These are phyloP conservation scores for Arthroderma uncinatum DNA, from an alignment of 2,329 filamentous ascomycete genomes.

Conservation along the genomic window DNA sequence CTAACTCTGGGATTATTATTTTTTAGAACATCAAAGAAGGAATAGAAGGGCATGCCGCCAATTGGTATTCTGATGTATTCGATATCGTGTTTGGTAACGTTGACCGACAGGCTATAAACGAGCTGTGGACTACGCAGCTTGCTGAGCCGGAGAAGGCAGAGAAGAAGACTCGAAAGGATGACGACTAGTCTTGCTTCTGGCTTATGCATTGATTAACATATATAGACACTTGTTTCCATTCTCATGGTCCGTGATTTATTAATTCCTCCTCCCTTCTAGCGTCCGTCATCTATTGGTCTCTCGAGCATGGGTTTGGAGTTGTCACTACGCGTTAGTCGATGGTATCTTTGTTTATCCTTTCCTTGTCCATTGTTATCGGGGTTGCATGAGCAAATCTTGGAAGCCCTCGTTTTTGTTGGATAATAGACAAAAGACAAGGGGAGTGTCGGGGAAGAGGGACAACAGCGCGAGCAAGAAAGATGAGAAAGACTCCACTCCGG, in stretches of 20 bases:
- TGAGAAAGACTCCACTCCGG: not conserved
- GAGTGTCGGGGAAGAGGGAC: not conserved
- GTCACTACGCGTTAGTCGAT: not conserved
- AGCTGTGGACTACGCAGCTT: slow-evolving; percentile 56
- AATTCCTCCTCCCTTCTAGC: slow-evolving; percentile 1
- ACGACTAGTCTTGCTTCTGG: not conserved
- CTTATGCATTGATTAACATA: not conserved
- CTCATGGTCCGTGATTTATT: not conserved
- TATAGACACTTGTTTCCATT: slow-evolving; percentile 3
- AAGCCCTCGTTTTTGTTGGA: not conserved
- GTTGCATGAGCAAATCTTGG: not conserved
- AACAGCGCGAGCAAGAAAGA: not conserved
- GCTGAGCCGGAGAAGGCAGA: slow-evolving; percentile 31
- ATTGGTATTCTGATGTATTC: slow-evolving; percentile 92
- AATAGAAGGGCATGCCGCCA: slow-evolving; percentile 79
- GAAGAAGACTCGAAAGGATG: not conserved
- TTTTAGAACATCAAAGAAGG: slow-evolving; percentile 92
- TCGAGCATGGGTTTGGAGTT: slow-evolving; percentile 11
- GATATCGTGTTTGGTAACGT: slow-evolving; percentile 77
- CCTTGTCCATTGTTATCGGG: not conserved
- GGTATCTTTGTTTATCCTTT: not conserved
- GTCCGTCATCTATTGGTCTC: not conserved
- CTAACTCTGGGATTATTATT: not conserved
- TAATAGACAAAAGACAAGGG: not conserved
- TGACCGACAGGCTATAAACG: slow-evolving; percentile 61